Percentiles rank a stretch among this genome's conserved stretches.
phyloP scores from a whole-genome alignment of 257 asterid genomes.

The Gynochthodes officinalis region DNA sequence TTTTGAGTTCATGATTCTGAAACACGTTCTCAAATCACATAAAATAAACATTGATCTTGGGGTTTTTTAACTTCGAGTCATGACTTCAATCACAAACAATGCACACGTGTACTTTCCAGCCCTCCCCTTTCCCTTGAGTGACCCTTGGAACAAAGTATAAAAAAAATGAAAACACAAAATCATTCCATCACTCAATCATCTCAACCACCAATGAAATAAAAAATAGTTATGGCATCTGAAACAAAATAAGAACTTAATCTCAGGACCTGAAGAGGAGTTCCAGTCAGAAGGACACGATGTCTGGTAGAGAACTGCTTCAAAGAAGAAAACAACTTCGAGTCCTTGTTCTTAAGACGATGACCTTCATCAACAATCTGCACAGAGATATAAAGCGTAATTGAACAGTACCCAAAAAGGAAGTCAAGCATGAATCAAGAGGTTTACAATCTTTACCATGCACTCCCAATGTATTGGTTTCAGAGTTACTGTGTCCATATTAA shows the following conservation, averaged over 20 bases:
- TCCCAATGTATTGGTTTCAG: constrained; percentile 93
- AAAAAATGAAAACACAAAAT: not conserved
- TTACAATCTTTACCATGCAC: constrained; percentile 70
- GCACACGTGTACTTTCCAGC: not conserved
- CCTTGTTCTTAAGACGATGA: constrained; percentile 96
- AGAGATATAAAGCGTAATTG: constrained; percentile 23
- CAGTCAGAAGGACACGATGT: constrained; percentile 93
- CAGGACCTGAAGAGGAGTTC: constrained; percentile 97
- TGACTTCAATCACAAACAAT: not conserved
- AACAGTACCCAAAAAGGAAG: constrained; percentile 22
- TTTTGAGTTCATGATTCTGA: not conserved
- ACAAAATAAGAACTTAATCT: constrained; percentile 4
- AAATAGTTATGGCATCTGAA: not conserved
- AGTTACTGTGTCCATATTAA: constrained; percentile 74
- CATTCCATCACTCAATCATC: not conserved
- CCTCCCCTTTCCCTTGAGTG: not conserved
- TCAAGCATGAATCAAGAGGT: constrained; percentile 13
- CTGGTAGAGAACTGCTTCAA: constrained; percentile 76
- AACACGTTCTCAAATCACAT: not conserved
- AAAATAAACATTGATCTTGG: not conserved
- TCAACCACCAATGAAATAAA: not conserved
- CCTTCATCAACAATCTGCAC: constrained; percentile 98
- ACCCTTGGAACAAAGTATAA: not conserved
- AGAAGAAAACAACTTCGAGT: constrained; percentile 78
- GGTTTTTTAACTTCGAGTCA: not conserved